Evolutionary conservation across 2,329 filamentous ascomycete genomes (phyloP).

Genomic region (Ascochyta fabae): DNA sequence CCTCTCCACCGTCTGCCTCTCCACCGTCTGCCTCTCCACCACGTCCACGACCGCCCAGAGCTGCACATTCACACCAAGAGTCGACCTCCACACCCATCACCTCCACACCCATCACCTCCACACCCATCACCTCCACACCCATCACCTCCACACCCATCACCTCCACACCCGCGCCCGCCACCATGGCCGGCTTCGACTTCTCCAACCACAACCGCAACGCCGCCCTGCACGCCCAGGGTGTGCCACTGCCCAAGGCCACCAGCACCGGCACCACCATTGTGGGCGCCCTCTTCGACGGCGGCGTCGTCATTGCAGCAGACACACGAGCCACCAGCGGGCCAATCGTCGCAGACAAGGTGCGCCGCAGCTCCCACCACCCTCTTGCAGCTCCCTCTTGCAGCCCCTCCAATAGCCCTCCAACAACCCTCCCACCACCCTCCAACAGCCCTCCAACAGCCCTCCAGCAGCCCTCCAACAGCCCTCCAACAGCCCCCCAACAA

Average conservation of each 20-base stretch:
- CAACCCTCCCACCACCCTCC: no score
- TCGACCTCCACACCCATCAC: background rate
- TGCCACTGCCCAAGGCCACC: conserved; percentile 95
- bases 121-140: background rate
- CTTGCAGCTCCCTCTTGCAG: no score
- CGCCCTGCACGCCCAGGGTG: conserved; percentile 90
- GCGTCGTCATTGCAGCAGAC: conserved; percentile 98
- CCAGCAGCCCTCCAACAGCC: no score
- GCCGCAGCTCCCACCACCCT: background rate
- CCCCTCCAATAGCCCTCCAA: no score
- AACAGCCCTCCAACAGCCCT: no score
- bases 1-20: no score
- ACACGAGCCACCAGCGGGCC: conserved; percentile 96
- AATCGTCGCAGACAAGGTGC: conserved; percentile 96
- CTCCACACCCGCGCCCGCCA: conserved; percentile 41
- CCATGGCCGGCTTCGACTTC: conserved; percentile 82
- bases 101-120: background rate
- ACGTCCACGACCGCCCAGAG: background rate
- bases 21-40: background rate
- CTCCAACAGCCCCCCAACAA: no score
- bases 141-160: background rate
- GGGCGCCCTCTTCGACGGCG: conserved; percentile 93
- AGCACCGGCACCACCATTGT: conserved; percentile 99
- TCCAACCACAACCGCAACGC: conserved; percentile 99
- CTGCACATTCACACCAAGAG: background rate